Evolutionary conservation across 2,329 filamentous ascomycete species (phyloP).

Genomic region (Emergomyces africanus): DNA sequence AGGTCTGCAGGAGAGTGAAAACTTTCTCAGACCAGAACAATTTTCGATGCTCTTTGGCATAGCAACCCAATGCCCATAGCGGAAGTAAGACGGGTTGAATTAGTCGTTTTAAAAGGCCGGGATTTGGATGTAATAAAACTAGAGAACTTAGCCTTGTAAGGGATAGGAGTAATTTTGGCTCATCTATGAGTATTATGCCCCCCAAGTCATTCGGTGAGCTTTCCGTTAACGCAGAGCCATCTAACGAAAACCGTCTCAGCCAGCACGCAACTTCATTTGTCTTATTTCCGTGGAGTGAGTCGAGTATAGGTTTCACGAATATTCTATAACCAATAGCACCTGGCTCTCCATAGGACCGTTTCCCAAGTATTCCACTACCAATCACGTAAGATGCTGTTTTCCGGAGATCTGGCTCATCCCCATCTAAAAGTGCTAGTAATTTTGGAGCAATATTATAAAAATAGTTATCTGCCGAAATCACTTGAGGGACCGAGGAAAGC

Average conservation of each 20-base stretch:
- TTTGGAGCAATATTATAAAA: constrained; percentile 29
- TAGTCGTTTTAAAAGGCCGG: constrained; percentile 29
- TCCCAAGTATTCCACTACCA: constrained; percentile 32
- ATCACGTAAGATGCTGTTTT: constrained; percentile 32
- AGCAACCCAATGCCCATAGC: constrained; percentile 30
- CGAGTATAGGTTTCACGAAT: constrained; percentile 30
- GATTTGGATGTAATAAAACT: constrained; percentile 31
- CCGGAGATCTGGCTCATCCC: constrained; percentile 26
- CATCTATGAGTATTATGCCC: constrained; percentile 15
- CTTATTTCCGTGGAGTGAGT: constrained; percentile 22
- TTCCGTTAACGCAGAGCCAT: constrained; percentile 6
- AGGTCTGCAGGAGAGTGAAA: constrained; percentile 24
- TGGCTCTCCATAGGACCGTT: constrained; percentile 26
- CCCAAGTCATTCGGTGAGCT: neutral
- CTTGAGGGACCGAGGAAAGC: constrained; percentile 30
- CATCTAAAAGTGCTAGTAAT: constrained; percentile 27
- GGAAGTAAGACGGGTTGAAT: constrained; percentile 28
- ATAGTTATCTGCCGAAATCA: constrained; percentile 23
- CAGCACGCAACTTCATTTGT: constrained; percentile 16
- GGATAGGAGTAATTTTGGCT: constrained; percentile 18
- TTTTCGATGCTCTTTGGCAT: constrained; percentile 20
- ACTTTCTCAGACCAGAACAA: constrained; percentile 17
- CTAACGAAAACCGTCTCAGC: constrained; percentile 16
- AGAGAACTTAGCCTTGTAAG: constrained; percentile 25
- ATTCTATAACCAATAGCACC: constrained; percentile 29